A percentile compares a stretch with the other conserved stretches of the same genome.
These are phyloP conservation scores for Apodospora peruviana DNA, from an alignment of 495 filamentous ascomycete species.

Conservation along the genomic window DNA sequence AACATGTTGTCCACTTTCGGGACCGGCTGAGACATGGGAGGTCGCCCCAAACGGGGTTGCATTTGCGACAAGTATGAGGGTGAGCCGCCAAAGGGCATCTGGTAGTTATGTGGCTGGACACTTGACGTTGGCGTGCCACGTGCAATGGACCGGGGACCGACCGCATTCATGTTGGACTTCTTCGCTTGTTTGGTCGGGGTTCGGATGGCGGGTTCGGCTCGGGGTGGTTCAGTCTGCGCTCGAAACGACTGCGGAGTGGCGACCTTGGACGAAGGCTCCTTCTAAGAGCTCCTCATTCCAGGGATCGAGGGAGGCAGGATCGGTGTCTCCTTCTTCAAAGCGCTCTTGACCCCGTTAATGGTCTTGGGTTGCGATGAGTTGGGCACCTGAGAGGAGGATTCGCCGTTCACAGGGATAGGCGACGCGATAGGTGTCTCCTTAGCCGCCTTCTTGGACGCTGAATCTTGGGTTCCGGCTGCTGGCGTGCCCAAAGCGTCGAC, in stretches of 20 bases:
- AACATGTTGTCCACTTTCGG: too few species aligned
- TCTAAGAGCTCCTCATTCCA: constrained; percentile 26
- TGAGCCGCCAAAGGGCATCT: too few species aligned
- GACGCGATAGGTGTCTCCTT: constrained; percentile 27
- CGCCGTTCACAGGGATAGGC: constrained; percentile 11
- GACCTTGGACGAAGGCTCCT: constrained; percentile 8
- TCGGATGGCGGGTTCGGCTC: too few species aligned
- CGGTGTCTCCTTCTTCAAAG: constrained; percentile 31
- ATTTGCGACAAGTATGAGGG: too few species aligned
- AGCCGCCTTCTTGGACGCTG: not conserved
- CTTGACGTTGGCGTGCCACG: too few species aligned
- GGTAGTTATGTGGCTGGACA: too few species aligned
- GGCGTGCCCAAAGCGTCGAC: constrained; percentile 6
- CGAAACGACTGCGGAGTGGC: not conserved
- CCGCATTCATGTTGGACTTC: too few species aligned
- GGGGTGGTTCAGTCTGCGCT: not conserved
- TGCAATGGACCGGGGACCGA: too few species aligned
- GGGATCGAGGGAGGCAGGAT: constrained; percentile 28
- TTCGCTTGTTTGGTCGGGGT: too few species aligned
- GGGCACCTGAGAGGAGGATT: not conserved
- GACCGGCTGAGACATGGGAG: too few species aligned
- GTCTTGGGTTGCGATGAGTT: constrained; percentile 9
- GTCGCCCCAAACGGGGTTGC: too few species aligned
- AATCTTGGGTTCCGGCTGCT: not conserved
- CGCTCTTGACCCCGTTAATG: constrained; percentile 4